Conservation (phyloP, 352 stramenopile genomes). For the Globisporangium carolinianum region DNA sequence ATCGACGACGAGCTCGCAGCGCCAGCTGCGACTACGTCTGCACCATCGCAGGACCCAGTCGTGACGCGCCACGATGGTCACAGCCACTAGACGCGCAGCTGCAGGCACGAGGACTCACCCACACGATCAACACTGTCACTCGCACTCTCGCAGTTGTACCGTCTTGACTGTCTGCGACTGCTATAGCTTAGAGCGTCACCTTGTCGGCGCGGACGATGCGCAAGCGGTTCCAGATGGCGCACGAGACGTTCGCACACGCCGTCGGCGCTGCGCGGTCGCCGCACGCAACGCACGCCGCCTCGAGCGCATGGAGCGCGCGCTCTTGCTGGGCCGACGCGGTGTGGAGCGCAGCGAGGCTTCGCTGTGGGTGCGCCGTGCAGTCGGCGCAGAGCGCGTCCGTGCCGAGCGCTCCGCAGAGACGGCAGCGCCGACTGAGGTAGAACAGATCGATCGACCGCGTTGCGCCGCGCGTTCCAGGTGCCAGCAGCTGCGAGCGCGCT, state of each 20-base stretch:
- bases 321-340: slow-evolving; percentile 32
- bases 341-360: slow-evolving; percentile 60
- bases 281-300: slow-evolving; percentile 40
- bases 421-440: slow-evolving; percentile 80
- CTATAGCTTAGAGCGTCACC: slow-evolving; percentile 19
- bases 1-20: slow-evolving; percentile 27
- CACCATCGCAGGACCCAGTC: background rate
- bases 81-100: background rate
- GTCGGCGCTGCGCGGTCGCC: slow-evolving; percentile 38
- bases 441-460: slow-evolving; percentile 72
- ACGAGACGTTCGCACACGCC: slow-evolving; percentile 47
- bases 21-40: background rate
- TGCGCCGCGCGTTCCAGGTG: background rate
- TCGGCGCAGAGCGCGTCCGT: slow-evolving; percentile 42
- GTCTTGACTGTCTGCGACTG: no score
- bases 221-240: slow-evolving; percentile 60
- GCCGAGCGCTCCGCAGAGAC: slow-evolving; percentile 59
- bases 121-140: no score
- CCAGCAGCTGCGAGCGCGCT: slow-evolving; percentile 28
- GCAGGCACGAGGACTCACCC: no score
- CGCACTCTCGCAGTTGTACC: no score
- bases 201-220: slow-evolving; percentile 32
- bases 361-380: slow-evolving; percentile 49
- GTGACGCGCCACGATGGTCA: slow-evolving; percentile 1
- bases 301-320: slow-evolving; percentile 26